These are phyloP conservation scores for Macrolepiota fuliginosa DNA, from an alignment of 768 basidiomycete species.

Conservation along the genomic window DNA sequence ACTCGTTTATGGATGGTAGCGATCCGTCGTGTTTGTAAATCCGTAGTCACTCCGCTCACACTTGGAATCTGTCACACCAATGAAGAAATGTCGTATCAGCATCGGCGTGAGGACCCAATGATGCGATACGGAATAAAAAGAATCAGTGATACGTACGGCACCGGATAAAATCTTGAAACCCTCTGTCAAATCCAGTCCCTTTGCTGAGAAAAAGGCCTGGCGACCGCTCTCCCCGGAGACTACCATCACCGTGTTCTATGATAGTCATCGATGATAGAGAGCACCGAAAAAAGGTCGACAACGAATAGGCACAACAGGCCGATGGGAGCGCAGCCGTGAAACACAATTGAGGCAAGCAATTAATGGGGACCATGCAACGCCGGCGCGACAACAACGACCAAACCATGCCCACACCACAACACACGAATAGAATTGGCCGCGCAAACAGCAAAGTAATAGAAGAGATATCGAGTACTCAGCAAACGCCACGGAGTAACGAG, in stretches of 20 bases:
- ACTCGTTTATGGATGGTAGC: constrained; percentile 72
- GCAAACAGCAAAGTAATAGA: background rate
- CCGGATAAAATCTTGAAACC: constrained; percentile 80
- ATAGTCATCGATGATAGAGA: background rate
- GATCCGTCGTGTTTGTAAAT: constrained; percentile 60
- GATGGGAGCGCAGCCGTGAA: constrained; percentile 3
- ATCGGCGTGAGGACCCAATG: background rate
- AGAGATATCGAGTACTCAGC: background rate
- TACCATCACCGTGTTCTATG: constrained; percentile 69
- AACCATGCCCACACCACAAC: background rate
- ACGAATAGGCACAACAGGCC: constrained; percentile 3
- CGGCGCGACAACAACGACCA: background rate
- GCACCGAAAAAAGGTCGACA: background rate
- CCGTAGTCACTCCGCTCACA: constrained; percentile 72
- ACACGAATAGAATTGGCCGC: background rate
- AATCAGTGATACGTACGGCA: constrained; percentile 49
- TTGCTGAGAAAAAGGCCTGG: constrained; percentile 66
- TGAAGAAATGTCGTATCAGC: constrained; percentile 14
- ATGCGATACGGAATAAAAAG: background rate
- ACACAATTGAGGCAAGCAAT: background rate
- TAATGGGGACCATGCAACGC: background rate
- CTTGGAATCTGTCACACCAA: constrained; percentile 58
- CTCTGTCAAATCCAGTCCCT: constrained; percentile 72
- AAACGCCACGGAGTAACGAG: constrained; percentile 1
- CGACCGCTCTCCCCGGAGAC: constrained; percentile 73